These are phyloP conservation scores for Xylona heveae DNA, from an alignment of 495 filamentous ascomycete species.

Conservation along the genomic window DNA sequence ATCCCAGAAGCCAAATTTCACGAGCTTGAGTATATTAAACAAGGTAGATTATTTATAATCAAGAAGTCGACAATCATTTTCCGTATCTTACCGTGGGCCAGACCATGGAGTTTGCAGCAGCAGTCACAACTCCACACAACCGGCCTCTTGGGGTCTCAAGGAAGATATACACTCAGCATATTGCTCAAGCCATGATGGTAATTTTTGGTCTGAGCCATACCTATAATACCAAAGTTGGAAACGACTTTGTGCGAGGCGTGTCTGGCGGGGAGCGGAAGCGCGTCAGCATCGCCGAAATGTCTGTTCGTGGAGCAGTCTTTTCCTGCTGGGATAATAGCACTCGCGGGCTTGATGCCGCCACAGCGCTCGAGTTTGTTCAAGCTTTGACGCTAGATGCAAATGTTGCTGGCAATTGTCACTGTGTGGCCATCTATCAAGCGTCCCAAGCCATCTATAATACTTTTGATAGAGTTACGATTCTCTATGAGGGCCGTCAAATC, in stretches of 20 bases:
- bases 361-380: constrained; percentile 41
- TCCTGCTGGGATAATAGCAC: constrained; percentile 72
- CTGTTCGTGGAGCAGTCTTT: constrained; percentile 51
- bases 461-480: constrained; percentile 38
- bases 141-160: constrained; percentile 22
- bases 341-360: constrained; percentile 64
- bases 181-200: constrained; percentile 12
- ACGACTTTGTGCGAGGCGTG: constrained; percentile 63
- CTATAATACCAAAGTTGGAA: constrained; percentile 58
- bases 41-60: too few species aligned
- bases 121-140: constrained; percentile 26
- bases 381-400: not conserved
- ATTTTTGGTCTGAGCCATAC: constrained; percentile 27
- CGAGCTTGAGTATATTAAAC: not conserved
- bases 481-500: constrained; percentile 46
- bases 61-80: constrained; percentile 39
- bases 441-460: not conserved
- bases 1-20: constrained; percentile 25
- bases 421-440: not conserved
- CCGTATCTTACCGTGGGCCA: constrained; percentile 45
- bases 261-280: constrained; percentile 72
- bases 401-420: not conserved
- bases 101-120: constrained; percentile 40
- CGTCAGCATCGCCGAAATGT: constrained; percentile 46
- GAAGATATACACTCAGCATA: constrained; percentile 22